A percentile compares a stretch with the other conserved stretches of the same genome.
Evolutionary conservation across 2,329 filamentous ascomycete species (phyloP).

Genomic region (Cladorrhinum sp.): DNA sequence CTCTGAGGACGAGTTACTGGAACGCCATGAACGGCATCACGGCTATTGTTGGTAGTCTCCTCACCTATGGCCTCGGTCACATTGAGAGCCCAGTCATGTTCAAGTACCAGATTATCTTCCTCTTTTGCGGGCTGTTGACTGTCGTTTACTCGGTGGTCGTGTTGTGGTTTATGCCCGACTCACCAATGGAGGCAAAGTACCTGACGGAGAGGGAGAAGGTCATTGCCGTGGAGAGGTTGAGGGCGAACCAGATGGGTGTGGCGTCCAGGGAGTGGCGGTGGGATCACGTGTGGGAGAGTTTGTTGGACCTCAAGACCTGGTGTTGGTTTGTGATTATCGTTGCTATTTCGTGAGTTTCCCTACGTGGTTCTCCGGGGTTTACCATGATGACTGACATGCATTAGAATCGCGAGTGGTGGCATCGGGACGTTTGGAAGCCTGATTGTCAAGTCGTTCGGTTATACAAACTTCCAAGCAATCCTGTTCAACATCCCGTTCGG

Average conservation of each 20-base stretch:
- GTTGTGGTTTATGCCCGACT: conserved; percentile 60
- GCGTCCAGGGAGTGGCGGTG: conserved; percentile 39
- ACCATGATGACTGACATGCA: background rate
- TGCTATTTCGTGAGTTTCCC: conserved; percentile 46
- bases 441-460: conserved; percentile 58
- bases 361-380: background rate
- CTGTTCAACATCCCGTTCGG: conserved; percentile 62
- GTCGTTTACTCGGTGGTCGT: conserved; percentile 50
- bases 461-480: conserved; percentile 53
- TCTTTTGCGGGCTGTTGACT: conserved; percentile 49
- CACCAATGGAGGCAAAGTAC: conserved; percentile 58
- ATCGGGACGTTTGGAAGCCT: conserved; percentile 58
- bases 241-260: conserved; percentile 48
- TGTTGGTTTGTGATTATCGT: conserved; percentile 44
- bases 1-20: conserved; percentile 49
- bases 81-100: conserved; percentile 42
- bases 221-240: conserved; percentile 54
- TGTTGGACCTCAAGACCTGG: conserved; percentile 43
- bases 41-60: conserved; percentile 52
- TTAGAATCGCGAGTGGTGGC: conserved; percentile 50
- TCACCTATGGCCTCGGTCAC: conserved; percentile 51
- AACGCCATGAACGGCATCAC: conserved; percentile 55
- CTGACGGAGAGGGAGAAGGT: conserved; percentile 54
- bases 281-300: conserved; percentile 40
- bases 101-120: conserved; percentile 44